phyloP scores from a whole-genome alignment of 148 eudicot species.

The Fagopyrum homotropicum region DNA sequence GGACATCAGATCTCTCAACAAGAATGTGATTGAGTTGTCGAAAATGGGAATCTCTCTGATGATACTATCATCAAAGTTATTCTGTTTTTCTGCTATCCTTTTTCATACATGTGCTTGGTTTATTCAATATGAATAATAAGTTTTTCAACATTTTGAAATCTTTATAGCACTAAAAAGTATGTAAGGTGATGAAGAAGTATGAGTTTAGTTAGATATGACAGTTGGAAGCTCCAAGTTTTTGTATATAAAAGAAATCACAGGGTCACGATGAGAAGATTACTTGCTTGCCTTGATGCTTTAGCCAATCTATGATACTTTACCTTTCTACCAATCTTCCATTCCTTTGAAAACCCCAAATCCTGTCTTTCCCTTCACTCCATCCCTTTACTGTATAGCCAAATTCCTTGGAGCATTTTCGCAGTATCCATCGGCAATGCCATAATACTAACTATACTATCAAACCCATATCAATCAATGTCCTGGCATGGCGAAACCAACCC shows the following conservation, averaged over 20 bases:
- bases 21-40: slow-evolving; percentile 13
- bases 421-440: neutral
- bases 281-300: slow-evolving; percentile 57
- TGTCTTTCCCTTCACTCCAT: slow-evolving; percentile 12
- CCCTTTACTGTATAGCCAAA: neutral
- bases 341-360: neutral
- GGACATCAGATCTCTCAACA: slow-evolving; percentile 17
- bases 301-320: slow-evolving; percentile 50
- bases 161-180: too few species aligned
- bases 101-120: too few species aligned
- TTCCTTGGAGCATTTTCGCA: neutral
- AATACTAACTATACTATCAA: neutral
- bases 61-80: neutral
- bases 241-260: too few species aligned
- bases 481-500: slow-evolving; percentile 27
- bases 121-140: too few species aligned
- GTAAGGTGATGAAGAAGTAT: too few species aligned
- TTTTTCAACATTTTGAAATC: too few species aligned
- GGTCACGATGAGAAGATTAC: too few species aligned
- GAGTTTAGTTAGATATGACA: too few species aligned
- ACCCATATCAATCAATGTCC: slow-evolving; percentile 21
- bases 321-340: slow-evolving; percentile 24
- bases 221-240: too few species aligned
- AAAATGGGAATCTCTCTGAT: slow-evolving; percentile 22
- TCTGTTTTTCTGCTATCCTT: neutral